Evolutionary conservation across 1,284 basidiomycete species (phyloP), one percentile per base, ranked within the genome.

Genomic region (Ceratorhiza oryzae-sativae): DNA sequence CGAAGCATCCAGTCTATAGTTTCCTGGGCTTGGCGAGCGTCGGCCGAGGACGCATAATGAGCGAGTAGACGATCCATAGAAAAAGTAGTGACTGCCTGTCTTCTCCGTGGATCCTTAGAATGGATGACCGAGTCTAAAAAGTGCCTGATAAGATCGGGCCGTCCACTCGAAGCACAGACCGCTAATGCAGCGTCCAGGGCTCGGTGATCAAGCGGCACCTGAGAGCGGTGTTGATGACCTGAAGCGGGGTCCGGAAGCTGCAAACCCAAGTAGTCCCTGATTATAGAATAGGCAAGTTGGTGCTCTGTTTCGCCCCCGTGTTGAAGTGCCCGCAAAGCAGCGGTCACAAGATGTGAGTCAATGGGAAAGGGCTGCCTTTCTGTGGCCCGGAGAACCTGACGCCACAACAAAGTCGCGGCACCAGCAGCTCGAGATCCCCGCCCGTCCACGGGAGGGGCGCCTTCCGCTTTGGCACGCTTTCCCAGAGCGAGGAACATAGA

Each of bases 341-440:
- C 78, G 9, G 83, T 78, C 49, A 89, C 81, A 55, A 87, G 77
- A 68, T 84, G 81, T 1, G 84, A 81, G 76, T 91, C 89, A 20
- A 89, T 77, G 45, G 80, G 73, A 55, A 88, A 81, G n/a, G 83
- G 79, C 48, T 77, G 76, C 73, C 73, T 84, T 83, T 32, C 45
- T 18, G 83, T 79, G 12, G 82, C 80, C 75, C 86, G 89, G 73
- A 84, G 76, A 78, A 89, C 82, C 75, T 87, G 85, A 10, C 80
- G 82, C 91, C 91, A 93, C 25, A 93, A 78, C 25, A 90, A 81
- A 76, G 85, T 88, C 9, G 88, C 90, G 73, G 90, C 88, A 23
- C 84, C 81, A 20, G 83, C 82, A 42, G 79, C 79, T 39, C 79
- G 76, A 23, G 34, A 9, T 18, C 51, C 42, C 34, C 39, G 46